phyloP scores from a whole-genome alignment of 768 basidiomycete genomes.

The Pleurotus tuoliensis region DNA sequence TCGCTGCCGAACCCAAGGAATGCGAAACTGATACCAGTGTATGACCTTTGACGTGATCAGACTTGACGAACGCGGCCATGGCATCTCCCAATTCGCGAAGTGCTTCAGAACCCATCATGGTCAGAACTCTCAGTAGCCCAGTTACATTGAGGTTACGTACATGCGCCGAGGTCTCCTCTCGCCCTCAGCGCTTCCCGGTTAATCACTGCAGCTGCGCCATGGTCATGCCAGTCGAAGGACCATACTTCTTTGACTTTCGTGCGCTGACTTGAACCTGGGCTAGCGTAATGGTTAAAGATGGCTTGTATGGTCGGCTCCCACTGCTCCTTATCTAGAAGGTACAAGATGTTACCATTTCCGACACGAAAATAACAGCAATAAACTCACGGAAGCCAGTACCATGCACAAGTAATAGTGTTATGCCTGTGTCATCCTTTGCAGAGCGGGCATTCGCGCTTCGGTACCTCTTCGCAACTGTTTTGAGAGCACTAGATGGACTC shows the following conservation, averaged over 20 bases:
- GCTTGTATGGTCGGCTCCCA: conserved; percentile 45
- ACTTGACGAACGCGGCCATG: conserved; percentile 28
- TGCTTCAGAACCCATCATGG: conserved; percentile 19
- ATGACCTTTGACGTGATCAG: conserved; percentile 27
- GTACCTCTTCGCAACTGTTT: background rate
- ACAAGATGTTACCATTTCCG: background rate
- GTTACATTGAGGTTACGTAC: conserved; percentile 21
- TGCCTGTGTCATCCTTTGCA: background rate
- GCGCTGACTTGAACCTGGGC: background rate
- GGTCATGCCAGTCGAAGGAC: conserved; percentile 48
- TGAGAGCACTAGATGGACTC: background rate
- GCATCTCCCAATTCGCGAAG: conserved; percentile 33
- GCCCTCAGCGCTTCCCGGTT: conserved; percentile 30
- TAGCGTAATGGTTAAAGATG: conserved; percentile 23
- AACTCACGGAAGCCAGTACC: conserved; percentile 5
- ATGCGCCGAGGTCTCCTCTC: conserved; percentile 27
- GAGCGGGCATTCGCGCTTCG: background rate
- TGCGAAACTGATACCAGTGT: conserved; percentile 36
- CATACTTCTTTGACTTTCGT: conserved; percentile 39
- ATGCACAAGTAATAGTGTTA: background rate
- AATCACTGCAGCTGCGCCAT: conserved; percentile 44
- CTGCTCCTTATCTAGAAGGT: conserved; percentile 45
- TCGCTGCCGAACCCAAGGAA: conserved; percentile 38
- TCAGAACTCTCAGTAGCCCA: background rate
- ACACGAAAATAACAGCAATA: background rate